Conservation (phyloP, 495 filamentous ascomycete species). For the Lineolata rhizophorae region DNA sequence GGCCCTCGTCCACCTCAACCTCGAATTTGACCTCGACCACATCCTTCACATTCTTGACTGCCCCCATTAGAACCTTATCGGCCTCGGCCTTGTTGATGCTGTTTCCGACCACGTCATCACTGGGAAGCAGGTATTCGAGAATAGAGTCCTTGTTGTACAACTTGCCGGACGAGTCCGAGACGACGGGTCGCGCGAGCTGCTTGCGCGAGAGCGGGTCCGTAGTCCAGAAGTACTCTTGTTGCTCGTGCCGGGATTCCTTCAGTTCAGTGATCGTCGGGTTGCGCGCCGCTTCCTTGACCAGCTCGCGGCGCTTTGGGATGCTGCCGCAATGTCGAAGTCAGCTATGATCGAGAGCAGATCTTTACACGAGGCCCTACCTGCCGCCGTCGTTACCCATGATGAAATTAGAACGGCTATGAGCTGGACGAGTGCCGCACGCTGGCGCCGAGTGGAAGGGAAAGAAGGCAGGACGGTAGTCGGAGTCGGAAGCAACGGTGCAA, state of each 20-base stretch:
- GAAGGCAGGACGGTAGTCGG: too few species aligned
- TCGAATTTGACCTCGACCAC: constrained; percentile 77
- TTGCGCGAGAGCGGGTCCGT: constrained; percentile 69
- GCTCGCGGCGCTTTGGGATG: constrained; percentile 86
- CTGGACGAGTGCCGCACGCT: too few species aligned
- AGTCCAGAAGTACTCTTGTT: constrained; percentile 64
- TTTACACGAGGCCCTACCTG: constrained; percentile 23
- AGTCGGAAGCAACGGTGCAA: too few species aligned
- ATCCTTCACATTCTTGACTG: constrained; percentile 65
- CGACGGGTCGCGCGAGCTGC: constrained; percentile 46
- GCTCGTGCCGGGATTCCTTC: constrained; percentile 69
- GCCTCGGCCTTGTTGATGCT: constrained; percentile 28
- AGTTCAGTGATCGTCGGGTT: constrained; percentile 67
- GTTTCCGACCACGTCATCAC: constrained; percentile 25
- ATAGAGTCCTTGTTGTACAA: constrained; percentile 93
- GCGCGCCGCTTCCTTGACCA: constrained; percentile 74
- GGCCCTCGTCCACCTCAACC: constrained; percentile 26
- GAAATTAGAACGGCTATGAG: not conserved
- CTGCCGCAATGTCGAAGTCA: constrained; percentile 19
- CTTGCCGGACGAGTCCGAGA: constrained; percentile 65
- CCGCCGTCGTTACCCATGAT: constrained; percentile 92
- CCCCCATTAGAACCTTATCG: constrained; percentile 42
- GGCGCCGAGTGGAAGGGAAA: too few species aligned
- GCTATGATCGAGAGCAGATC: constrained; percentile 2
- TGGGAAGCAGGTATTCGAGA: constrained; percentile 52